These are phyloP conservation scores for Acanthamoeba divionensis DNA, from an alignment of 208 protist genomes.

Conservation along the genomic window DNA sequence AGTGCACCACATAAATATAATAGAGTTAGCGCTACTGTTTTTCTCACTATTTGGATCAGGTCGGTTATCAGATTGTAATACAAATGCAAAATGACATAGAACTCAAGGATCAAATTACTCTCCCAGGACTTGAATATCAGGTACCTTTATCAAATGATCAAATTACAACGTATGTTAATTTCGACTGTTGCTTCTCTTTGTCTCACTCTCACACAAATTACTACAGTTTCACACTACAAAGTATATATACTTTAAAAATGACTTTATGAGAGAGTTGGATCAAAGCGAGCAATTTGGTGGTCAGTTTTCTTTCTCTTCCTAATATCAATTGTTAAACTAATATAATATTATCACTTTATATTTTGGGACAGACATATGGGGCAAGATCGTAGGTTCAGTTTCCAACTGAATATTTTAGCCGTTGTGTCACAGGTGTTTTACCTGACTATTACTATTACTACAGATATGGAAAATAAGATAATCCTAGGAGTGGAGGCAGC, in stretches of 20 bases:
- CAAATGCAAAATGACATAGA: neutral
- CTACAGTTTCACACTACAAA: constrained; percentile 19
- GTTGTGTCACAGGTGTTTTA: neutral
- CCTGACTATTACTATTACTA: neutral
- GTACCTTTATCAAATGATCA: neutral
- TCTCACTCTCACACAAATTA: neutral
- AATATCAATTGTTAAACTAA: neutral
- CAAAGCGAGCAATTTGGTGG: constrained; percentile 20
- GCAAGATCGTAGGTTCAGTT: neutral
- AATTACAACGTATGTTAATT: too few species aligned
- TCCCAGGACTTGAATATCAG: neutral
- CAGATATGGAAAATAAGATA: constrained; percentile 28
- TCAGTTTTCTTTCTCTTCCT: neutral
- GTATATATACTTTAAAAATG: constrained; percentile 39
- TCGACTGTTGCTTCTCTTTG: neutral
- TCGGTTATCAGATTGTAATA: constrained; percentile 40
- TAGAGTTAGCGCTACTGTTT: too few species aligned
- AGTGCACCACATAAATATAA: neutral
- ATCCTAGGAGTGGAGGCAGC: neutral
- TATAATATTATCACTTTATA: neutral
- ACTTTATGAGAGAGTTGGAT: constrained; percentile 13
- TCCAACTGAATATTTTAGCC: neutral
- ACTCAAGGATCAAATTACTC: neutral
- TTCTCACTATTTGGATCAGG: neutral
- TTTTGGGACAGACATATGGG: constrained; percentile 14